Percentiles rank a stretch among this genome's conserved stretches.
Conservation (phyloP, 495 filamentous ascomycete species). For the Haplographium delicatum region DNA sequence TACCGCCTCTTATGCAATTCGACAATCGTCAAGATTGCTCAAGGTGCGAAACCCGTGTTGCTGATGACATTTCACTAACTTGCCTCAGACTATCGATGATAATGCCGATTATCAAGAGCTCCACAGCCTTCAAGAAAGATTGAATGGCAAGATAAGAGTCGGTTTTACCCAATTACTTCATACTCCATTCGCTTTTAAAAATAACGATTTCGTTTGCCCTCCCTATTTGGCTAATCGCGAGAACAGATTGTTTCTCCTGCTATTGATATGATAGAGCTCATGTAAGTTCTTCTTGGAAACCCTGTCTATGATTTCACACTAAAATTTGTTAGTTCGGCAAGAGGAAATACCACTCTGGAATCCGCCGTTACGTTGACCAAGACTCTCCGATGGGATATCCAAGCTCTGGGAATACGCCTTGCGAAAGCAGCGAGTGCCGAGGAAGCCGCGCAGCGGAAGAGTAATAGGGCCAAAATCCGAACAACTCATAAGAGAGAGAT, state of each 20-base stretch:
- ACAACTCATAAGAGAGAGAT: slow-evolving; percentile 22
- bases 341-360: slow-evolving; percentile 93
- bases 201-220: neutral
- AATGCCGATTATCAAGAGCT: slow-evolving; percentile 64
- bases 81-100: slow-evolving; percentile 59
- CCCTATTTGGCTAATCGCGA: neutral
- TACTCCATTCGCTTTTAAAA: neutral
- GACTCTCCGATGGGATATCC: slow-evolving; percentile 81
- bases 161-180: slow-evolving; percentile 16
- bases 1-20: slow-evolving; percentile 79
- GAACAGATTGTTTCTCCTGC: slow-evolving; percentile 82
- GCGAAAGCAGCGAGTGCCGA: slow-evolving; percentile 63
- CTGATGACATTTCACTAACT: neutral
- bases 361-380: slow-evolving; percentile 84
- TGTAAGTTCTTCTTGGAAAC: slow-evolving; percentile 43
- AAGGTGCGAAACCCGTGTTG: slow-evolving; percentile 47
- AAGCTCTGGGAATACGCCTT: slow-evolving; percentile 73
- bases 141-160: slow-evolving; percentile 81
- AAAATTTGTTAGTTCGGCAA: slow-evolving; percentile 62
- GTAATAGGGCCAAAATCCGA: slow-evolving; percentile 38
- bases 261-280: slow-evolving; percentile 91
- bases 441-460: slow-evolving; percentile 49
- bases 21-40: slow-evolving; percentile 73
- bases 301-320: slow-evolving; percentile 1
- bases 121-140: slow-evolving; percentile 60